Conservation (phyloP, 495 filamentous ascomycete species). For the Penicillium turbatum region DNA sequence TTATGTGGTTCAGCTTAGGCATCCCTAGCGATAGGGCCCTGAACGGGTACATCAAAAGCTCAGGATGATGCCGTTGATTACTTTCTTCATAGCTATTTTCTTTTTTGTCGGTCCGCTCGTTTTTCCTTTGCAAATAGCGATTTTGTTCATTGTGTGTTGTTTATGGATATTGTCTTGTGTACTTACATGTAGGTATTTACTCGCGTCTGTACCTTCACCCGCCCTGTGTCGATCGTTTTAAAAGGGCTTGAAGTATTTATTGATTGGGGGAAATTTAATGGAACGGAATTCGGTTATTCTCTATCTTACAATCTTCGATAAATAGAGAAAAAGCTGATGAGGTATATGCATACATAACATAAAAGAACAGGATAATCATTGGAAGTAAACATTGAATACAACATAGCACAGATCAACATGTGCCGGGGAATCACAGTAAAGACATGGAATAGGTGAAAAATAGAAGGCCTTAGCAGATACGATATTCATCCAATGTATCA, state of each 20-base stretch:
- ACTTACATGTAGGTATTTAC: slow-evolving; percentile 27
- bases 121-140: slow-evolving; percentile 26
- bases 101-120: slow-evolving; percentile 14
- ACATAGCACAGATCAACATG: slow-evolving; percentile 23
- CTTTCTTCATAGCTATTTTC: slow-evolving; percentile 11
- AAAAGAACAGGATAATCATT: not conserved
- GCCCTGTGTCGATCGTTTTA: slow-evolving; percentile 12
- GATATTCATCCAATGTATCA: slow-evolving; percentile 15
- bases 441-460: slow-evolving; percentile 1
- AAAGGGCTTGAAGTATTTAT: slow-evolving; percentile 13
- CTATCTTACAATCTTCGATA: not conserved
- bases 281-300: not conserved
- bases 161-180: slow-evolving; percentile 8
- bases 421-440: slow-evolving; percentile 29
- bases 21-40: not conserved
- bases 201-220: slow-evolving; percentile 14
- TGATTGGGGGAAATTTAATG: slow-evolving; percentile 1
- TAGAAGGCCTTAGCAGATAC: not conserved
- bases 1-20: not conserved
- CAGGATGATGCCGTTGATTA: slow-evolving; percentile 5
- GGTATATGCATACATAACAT: not conserved
- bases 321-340: not conserved
- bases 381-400: slow-evolving; percentile 5
- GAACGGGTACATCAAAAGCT: not conserved
- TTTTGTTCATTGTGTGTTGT: slow-evolving; percentile 5